Evolutionary conservation across 1,139 yeast species (phyloP).

Genomic region (Yamadazyma songkhlaensis): DNA sequence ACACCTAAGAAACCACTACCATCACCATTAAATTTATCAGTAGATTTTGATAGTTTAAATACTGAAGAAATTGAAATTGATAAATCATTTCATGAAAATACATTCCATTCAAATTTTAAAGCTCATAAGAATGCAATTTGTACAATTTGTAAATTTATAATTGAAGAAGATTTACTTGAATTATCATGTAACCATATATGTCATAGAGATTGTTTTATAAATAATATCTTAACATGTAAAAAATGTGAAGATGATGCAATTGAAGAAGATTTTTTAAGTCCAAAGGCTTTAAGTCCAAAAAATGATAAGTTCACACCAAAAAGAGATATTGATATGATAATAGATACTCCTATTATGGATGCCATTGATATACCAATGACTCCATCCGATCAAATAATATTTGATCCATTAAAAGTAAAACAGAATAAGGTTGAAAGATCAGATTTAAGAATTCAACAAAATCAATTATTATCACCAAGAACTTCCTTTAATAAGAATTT

Average conservation of each 20-base stretch:
- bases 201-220: conserved; percentile 28
- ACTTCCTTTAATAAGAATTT: conserved; percentile 16
- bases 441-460: conserved; percentile 5
- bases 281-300: conserved; percentile 23
- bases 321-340: too few species aligned
- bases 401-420: conserved; percentile 18
- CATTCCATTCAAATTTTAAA: conserved; percentile 2
- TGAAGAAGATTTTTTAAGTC: conserved; percentile 15
- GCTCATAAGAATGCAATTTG: conserved; percentile 15
- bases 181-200: conserved; percentile 28
- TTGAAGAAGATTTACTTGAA: conserved; percentile 26
- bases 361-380: conserved; percentile 21
- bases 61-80: conserved; percentile 9
- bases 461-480: conserved; percentile 16
- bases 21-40: conserved; percentile 14
- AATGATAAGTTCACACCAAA: conserved; percentile 3
- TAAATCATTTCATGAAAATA: background rate
- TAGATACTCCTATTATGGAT: conserved; percentile 12
- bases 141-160: conserved; percentile 28
- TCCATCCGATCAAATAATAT: conserved; percentile 25
- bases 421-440: background rate
- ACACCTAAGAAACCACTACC: conserved; percentile 10
- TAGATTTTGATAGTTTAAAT: conserved; percentile 10
- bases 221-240: conserved; percentile 18
- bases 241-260: conserved; percentile 14